Percentiles rank a stretch among this genome's conserved stretches.
These are phyloP conservation scores for Ilex asprella DNA, from an alignment of 257 asterid species.

Conservation along the genomic window DNA sequence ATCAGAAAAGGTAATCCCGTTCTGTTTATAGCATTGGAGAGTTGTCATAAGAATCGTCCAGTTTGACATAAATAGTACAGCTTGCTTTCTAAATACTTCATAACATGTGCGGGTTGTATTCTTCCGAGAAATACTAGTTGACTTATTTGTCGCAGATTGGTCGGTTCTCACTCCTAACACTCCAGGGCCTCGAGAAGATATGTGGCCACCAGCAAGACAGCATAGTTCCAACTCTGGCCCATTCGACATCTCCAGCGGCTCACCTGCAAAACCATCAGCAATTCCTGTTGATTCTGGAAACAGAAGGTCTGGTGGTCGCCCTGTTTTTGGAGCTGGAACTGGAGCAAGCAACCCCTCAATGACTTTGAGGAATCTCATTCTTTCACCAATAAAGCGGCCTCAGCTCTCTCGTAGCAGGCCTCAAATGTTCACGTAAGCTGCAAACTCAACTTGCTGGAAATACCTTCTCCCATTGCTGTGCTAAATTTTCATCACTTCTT, in stretches of 20 bases:
- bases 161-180: slow-evolving; percentile 84
- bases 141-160: slow-evolving; percentile 84
- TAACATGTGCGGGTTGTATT: slow-evolving; percentile 4
- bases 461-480: background rate
- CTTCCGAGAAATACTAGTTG: slow-evolving; percentile 49
- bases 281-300: slow-evolving; percentile 52
- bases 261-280: slow-evolving; percentile 58
- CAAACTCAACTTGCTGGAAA: background rate
- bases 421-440: slow-evolving; percentile 68
- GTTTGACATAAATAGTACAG: background rate
- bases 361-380: slow-evolving; percentile 74
- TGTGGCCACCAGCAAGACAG: slow-evolving; percentile 68
- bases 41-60: background rate
- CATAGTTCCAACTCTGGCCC: slow-evolving; percentile 59
- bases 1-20: slow-evolving; percentile 59
- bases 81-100: background rate
- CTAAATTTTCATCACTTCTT: background rate
- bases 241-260: slow-evolving; percentile 53
- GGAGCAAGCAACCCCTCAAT: slow-evolving; percentile 67
- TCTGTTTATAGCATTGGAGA: slow-evolving; percentile 15
- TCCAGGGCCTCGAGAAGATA: slow-evolving; percentile 94
- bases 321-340: slow-evolving; percentile 45
- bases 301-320: slow-evolving; percentile 44
- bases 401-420: slow-evolving; percentile 75
- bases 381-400: slow-evolving; percentile 86